Evolutionary conservation across 139 green algal genomes (phyloP).

Genomic region (Chlamydomonas asymmetrica): DNA sequence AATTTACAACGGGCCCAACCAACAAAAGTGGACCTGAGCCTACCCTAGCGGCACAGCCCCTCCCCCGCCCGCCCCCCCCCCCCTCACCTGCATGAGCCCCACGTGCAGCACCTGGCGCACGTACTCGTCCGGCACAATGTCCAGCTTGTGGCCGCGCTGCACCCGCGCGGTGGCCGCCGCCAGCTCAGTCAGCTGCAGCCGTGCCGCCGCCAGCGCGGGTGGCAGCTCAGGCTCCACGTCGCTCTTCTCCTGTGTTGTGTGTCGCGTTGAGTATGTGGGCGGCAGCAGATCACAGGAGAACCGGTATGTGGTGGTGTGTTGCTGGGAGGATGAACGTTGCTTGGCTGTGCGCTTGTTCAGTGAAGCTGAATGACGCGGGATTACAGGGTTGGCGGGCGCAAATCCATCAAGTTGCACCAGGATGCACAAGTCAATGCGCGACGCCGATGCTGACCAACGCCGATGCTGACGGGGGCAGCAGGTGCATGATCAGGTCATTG

Average conservation of each 20-base stretch:
- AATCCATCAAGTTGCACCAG: too few species aligned
- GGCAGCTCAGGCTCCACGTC: conserved; percentile 68
- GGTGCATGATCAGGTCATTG: too few species aligned
- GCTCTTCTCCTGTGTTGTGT: conserved; percentile 81
- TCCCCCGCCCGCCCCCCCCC: neutral
- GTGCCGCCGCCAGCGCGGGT: conserved; percentile 55
- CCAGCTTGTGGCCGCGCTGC: conserved; percentile 51
- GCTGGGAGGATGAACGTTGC: too few species aligned
- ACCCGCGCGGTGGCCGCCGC: conserved; percentile 58
- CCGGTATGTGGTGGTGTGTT: too few species aligned
- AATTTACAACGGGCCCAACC: too few species aligned
- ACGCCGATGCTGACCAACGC: too few species aligned
- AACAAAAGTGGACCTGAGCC: neutral
- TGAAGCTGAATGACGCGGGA: too few species aligned
- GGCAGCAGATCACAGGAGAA: neutral
- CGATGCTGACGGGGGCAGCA: too few species aligned
- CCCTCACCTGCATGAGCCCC: conserved; percentile 56
- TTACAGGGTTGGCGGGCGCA: too few species aligned
- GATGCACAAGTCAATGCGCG: too few species aligned
- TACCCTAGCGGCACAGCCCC: neutral
- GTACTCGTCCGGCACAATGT: conserved; percentile 79
- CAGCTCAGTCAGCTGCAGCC: conserved; percentile 47
- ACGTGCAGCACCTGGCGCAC: conserved; percentile 68
- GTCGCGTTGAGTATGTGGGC: neutral
- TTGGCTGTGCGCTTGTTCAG: too few species aligned